Evolutionary conservation across 176 grass and related monocot species (phyloP).

Genomic region (Cymbopogon citratus): DNA sequence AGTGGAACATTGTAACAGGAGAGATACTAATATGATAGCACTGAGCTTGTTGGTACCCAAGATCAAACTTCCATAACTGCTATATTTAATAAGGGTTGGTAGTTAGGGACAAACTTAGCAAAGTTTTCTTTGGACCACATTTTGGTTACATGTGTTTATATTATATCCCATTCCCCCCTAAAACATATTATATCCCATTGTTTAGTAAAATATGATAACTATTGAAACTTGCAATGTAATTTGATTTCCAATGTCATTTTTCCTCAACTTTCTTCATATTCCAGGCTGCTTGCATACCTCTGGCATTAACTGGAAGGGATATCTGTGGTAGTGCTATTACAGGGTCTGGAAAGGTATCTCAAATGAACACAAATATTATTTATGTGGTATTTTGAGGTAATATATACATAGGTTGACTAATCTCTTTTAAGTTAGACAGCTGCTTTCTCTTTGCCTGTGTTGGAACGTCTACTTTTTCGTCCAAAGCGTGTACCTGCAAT

Average conservation of each 20-base stretch:
- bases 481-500: constrained; percentile 86
- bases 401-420: constrained; percentile 23
- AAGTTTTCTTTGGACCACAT: not conserved
- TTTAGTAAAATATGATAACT: not conserved
- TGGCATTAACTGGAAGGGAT: constrained; percentile 90
- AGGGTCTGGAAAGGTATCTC: constrained; percentile 86
- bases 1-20: not conserved
- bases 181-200: not conserved
- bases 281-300: constrained; percentile 90
- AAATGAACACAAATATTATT: constrained; percentile 9
- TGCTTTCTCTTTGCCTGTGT: constrained; percentile 77
- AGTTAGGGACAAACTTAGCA: not conserved
- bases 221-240: not conserved
- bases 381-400: constrained; percentile 8
- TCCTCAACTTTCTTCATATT: constrained; percentile 24
- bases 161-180: too few relatives aligned
- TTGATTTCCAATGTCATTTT: constrained; percentile 12
- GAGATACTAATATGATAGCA: not conserved
- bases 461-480: constrained; percentile 89
- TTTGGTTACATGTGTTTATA: not conserved
- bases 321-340: constrained; percentile 99
- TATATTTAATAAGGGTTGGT: not conserved
- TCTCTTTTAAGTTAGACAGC: constrained; percentile 72
- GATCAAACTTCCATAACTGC: not conserved
- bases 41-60: not conserved